Percentiles rank a stretch among this genome's conserved stretches.
These are phyloP conservation scores for Chenopodium suecicum DNA, from an alignment of 148 eudicot species.

Conservation along the genomic window DNA sequence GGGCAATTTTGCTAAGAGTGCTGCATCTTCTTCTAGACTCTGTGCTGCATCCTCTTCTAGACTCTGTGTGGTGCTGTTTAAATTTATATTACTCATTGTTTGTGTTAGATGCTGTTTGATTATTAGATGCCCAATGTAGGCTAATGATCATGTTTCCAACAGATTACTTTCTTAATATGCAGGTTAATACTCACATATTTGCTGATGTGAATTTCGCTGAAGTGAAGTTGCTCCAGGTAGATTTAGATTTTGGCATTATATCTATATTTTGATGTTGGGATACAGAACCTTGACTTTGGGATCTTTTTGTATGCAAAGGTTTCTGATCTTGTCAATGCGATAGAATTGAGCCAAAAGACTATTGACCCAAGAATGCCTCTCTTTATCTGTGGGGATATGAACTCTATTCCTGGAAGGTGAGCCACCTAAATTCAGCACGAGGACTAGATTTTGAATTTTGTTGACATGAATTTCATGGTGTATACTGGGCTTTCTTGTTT, in stretches of 20 bases:
- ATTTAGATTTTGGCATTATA: neutral
- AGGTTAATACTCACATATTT: conserved; percentile 82
- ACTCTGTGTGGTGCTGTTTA: conserved; percentile 30
- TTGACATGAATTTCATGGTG: conserved; percentile 3
- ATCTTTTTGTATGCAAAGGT: conserved; percentile 26
- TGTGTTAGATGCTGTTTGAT: neutral
- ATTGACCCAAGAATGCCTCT: conserved; percentile 65
- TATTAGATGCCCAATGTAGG: neutral
- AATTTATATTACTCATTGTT: conserved; percentile 35
- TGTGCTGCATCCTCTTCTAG: conserved; percentile 14
- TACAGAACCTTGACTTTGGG: conserved; percentile 17
- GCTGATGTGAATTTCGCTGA: conserved; percentile 59
- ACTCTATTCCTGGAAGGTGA: conserved; percentile 87
- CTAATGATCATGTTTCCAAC: neutral
- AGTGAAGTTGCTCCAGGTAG: conserved; percentile 75
- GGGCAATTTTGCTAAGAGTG: conserved; percentile 41
- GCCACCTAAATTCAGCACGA: conserved; percentile 9
- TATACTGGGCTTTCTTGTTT: conserved; percentile 11
- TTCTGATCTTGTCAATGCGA: conserved; percentile 53
- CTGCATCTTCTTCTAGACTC: conserved; percentile 17
- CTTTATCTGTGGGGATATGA: conserved; percentile 90
- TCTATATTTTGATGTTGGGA: neutral
- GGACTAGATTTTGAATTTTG: neutral
- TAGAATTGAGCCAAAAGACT: conserved; percentile 38
- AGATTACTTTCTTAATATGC: conserved; percentile 14